Evolutionary conservation across 139 green algal genomes (phyloP).

Genomic region (Choricystis sp.): DNA sequence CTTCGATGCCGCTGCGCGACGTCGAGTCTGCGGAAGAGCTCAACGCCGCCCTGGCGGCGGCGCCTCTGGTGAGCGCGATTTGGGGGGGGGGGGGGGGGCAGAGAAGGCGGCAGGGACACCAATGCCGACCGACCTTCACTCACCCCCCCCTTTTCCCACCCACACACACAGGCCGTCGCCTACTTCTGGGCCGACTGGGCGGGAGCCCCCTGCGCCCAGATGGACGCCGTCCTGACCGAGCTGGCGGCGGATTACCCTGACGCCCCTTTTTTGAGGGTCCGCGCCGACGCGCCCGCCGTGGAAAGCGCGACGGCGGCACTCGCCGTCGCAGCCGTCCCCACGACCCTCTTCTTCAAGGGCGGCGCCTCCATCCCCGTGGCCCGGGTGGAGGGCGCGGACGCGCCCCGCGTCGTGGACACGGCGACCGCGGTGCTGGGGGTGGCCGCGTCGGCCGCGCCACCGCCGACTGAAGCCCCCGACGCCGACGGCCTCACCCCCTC

Average conservation of each 20-base stretch:
- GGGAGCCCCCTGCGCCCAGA: background rate
- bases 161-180: background rate
- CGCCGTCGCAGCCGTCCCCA: background rate
- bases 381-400: constrained; percentile 1
- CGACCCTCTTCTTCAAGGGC: background rate
- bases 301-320: no score
- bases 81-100: no score
- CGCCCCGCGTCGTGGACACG: background rate
- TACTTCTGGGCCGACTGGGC: background rate
- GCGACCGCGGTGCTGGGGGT: background rate
- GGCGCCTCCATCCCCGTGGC: background rate
- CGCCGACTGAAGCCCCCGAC: background rate
- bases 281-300: background rate
- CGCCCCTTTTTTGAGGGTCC: background rate
- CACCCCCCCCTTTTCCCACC: background rate
- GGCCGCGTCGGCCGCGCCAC: constrained; percentile 1
- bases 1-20: background rate
- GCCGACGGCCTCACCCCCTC: constrained; percentile 6
- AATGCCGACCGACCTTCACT: background rate
- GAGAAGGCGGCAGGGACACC: no score
- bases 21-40: background rate
- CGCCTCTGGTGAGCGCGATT: background rate
- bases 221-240: background rate
- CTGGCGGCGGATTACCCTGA: background rate
- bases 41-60: background rate